phyloP scores from a whole-genome alignment of 2,329 filamentous ascomycete species.

The Penicillium rolfsii region DNA sequence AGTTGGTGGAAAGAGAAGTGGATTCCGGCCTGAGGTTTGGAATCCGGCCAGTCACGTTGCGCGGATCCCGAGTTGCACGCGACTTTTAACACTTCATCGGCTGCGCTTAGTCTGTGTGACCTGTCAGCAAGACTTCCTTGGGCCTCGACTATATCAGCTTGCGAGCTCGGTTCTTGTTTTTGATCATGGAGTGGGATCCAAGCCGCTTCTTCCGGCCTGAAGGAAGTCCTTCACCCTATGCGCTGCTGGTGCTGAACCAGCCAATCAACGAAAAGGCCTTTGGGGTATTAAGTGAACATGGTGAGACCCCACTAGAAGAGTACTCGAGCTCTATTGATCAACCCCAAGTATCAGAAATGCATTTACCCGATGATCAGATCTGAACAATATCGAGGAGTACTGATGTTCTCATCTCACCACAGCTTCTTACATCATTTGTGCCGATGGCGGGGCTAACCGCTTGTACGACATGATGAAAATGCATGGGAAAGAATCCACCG shows the following conservation, averaged over 20 bases:
- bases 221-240: conserved; percentile 39
- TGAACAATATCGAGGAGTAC: background rate
- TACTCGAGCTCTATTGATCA: background rate
- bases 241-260: conserved; percentile 65
- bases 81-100: conserved; percentile 8
- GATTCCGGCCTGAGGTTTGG: conserved; percentile 31
- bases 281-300: conserved; percentile 41
- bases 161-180: background rate
- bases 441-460: conserved; percentile 87
- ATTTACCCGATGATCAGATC: background rate
- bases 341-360: background rate
- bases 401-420: conserved; percentile 3
- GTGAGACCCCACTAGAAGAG: conserved; percentile 26
- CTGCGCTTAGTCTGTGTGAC: background rate
- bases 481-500: conserved; percentile 33
- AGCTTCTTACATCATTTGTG: conserved; percentile 74
- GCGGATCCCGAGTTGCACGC: conserved; percentile 18
- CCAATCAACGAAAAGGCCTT: conserved; percentile 55
- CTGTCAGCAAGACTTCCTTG: background rate
- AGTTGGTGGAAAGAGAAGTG: conserved; percentile 31
- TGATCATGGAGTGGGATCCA: conserved; percentile 45
- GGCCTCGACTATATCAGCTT: background rate
- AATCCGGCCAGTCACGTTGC: conserved; percentile 31
- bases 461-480: conserved; percentile 59
- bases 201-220: conserved; percentile 44